These are phyloP conservation scores for Perkinsus marinus DNA, from an alignment of 169 alveolate species.

Conservation along the genomic window DNA sequence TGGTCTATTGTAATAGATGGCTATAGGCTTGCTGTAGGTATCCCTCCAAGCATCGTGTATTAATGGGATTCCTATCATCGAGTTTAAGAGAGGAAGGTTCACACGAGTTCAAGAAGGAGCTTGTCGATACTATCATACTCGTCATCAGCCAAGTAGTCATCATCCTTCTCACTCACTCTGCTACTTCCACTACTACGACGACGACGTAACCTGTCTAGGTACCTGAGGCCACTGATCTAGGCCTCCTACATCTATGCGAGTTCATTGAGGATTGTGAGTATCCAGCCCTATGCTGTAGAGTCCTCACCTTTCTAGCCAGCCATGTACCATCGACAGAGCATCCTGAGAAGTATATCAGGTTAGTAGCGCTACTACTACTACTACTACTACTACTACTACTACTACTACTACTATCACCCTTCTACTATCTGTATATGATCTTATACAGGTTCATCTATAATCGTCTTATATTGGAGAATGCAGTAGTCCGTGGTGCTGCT, in stretches of 20 bases:
- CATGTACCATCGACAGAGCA: background rate
- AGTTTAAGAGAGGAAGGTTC: slow-evolving; percentile 79
- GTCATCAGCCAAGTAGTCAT: slow-evolving; percentile 51
- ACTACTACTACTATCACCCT: too few species aligned
- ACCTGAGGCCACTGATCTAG: slow-evolving; percentile 12
- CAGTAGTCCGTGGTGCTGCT: slow-evolving; percentile 90
- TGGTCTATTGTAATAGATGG: background rate
- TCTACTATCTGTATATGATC: too few species aligned
- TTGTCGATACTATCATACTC: slow-evolving; percentile 78
- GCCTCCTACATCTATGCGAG: slow-evolving; percentile 82
- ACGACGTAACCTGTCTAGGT: slow-evolving; percentile 57
- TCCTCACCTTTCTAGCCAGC: slow-evolving; percentile 32
- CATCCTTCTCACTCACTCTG: background rate
- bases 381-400: background rate
- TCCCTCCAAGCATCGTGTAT: slow-evolving; percentile 74
- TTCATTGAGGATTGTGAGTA: slow-evolving; percentile 94
- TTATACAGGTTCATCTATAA: slow-evolving; percentile 80
- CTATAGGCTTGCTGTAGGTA: slow-evolving; percentile 44
- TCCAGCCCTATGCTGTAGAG: slow-evolving; percentile 62
- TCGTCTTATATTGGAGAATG: slow-evolving; percentile 84
- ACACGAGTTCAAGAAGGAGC: slow-evolving; percentile 64
- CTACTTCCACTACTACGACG: too few species aligned
- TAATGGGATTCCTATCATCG: slow-evolving; percentile 70
- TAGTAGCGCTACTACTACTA: background rate
- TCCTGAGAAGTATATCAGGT: background rate